Percentiles rank a stretch among this genome's conserved stretches.
phyloP scores from a whole-genome alignment of 257 asterid species.

The Scutellaria minor region DNA sequence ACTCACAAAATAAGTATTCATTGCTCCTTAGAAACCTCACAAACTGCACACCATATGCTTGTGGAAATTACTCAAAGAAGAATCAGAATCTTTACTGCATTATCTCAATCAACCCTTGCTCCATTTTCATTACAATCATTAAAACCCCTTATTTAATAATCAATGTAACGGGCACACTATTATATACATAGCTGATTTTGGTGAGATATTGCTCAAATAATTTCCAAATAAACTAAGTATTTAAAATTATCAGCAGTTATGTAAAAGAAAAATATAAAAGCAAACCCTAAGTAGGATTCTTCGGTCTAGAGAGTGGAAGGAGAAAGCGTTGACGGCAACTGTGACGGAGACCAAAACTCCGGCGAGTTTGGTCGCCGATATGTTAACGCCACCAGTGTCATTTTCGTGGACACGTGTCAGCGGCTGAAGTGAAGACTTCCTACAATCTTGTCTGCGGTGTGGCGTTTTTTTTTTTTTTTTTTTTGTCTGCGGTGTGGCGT shows the following conservation, averaged over 20 bases:
- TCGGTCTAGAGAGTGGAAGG: slow-evolving; percentile 20
- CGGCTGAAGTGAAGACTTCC: neutral
- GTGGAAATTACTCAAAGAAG: neutral
- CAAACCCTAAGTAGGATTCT: no score
- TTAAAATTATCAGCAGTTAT: neutral
- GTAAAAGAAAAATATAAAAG: no score
- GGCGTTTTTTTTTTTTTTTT: no score
- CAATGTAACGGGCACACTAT: neutral
- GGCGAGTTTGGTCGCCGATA: slow-evolving; percentile 85
- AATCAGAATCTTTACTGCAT: neutral
- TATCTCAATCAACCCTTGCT: neutral
- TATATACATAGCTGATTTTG: neutral
- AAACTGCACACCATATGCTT: no score
- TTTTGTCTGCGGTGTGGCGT: neutral
- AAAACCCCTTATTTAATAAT: slow-evolving; percentile 1
- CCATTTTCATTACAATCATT: slow-evolving; percentile 8
- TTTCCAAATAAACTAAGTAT: neutral
- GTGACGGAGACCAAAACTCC: slow-evolving; percentile 73
- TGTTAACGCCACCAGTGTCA: slow-evolving; percentile 61
- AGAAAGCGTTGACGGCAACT: slow-evolving; percentile 82
- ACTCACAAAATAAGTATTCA: no score
- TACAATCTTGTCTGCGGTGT: neutral
- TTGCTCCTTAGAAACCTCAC: no score
- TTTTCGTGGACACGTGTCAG: slow-evolving; percentile 45
- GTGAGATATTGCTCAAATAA: neutral